phyloP scores from a whole-genome alignment of 208 protist species.

The Angomonas ambiguus region DNA sequence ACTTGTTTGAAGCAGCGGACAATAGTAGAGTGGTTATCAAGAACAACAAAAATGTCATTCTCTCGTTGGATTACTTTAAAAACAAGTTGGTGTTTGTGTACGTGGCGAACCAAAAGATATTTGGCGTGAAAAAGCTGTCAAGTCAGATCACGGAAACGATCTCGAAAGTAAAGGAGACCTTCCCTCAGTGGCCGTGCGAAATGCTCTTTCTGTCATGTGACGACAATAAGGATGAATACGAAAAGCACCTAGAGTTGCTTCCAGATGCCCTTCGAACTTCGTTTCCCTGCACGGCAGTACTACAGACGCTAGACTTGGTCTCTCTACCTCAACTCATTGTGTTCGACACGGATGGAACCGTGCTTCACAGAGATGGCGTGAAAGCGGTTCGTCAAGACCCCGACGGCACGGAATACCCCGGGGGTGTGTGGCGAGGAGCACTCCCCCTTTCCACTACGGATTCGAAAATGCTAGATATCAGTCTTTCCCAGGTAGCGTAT shows the following conservation, averaged over 20 bases:
- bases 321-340: constrained; percentile 40
- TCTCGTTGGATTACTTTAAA: constrained; percentile 23
- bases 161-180: constrained; percentile 13
- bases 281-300: constrained; percentile 32
- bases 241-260: constrained; percentile 30
- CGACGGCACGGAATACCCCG: constrained; percentile 43
- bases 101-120: constrained; percentile 15
- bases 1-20: constrained; percentile 19
- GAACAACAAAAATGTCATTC: constrained; percentile 24
- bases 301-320: constrained; percentile 23
- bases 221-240: constrained; percentile 30
- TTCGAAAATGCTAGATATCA: constrained; percentile 33
- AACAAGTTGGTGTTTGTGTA: constrained; percentile 53
- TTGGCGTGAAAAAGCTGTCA: constrained; percentile 25
- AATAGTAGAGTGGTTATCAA: constrained; percentile 27
- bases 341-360: constrained; percentile 40
- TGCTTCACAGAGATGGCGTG: constrained; percentile 55
- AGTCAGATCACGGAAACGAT: constrained; percentile 30
- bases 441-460: constrained; percentile 46
- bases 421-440: constrained; percentile 34
- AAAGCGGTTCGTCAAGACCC: constrained; percentile 51
- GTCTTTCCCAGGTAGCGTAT: constrained; percentile 40
- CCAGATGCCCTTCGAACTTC: constrained; percentile 34
- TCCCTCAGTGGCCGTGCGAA: constrained; percentile 15
- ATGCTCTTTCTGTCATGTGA: constrained; percentile 59